These are phyloP conservation scores for Blepharisma undulans DNA, from an alignment of 169 alveolate species.

Conservation along the genomic window DNA sequence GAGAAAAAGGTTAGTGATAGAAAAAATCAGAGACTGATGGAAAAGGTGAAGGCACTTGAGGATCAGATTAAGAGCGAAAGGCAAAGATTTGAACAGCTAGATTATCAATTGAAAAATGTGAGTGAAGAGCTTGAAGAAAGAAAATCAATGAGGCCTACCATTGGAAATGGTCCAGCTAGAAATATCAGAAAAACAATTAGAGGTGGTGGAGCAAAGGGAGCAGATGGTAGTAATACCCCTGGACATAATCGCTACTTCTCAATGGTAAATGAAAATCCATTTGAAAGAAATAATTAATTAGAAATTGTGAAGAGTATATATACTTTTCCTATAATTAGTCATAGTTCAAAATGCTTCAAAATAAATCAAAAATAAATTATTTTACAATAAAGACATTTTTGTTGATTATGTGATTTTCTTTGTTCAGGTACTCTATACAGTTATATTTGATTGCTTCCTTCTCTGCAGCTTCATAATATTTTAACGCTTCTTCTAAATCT, in stretches of 20 bases:
- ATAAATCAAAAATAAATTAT: too few species aligned
- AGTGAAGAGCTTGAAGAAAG: background rate
- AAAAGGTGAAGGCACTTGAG: background rate
- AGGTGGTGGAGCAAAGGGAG: background rate
- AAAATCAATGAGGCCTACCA: background rate
- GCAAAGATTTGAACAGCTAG: background rate
- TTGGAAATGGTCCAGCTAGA: background rate
- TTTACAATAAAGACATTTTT: background rate
- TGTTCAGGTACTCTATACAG: background rate
- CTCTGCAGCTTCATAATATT: background rate
- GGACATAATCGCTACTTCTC: background rate
- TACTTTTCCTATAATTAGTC: background rate
- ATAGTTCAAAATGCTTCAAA: too few species aligned
- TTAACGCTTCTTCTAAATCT: background rate
- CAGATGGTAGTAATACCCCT: background rate
- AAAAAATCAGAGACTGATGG: background rate
- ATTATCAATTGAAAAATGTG: background rate
- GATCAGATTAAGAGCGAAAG: background rate
- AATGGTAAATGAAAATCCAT: background rate
- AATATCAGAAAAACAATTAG: background rate
- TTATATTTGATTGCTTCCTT: background rate
- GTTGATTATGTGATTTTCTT: background rate
- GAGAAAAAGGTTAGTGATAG: conserved; percentile 15
- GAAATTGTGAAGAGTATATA: background rate
- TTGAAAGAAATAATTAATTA: background rate